phyloP scores from a whole-genome alignment of 2,329 filamentous ascomycete species.

The Paradendryphiella salina region DNA sequence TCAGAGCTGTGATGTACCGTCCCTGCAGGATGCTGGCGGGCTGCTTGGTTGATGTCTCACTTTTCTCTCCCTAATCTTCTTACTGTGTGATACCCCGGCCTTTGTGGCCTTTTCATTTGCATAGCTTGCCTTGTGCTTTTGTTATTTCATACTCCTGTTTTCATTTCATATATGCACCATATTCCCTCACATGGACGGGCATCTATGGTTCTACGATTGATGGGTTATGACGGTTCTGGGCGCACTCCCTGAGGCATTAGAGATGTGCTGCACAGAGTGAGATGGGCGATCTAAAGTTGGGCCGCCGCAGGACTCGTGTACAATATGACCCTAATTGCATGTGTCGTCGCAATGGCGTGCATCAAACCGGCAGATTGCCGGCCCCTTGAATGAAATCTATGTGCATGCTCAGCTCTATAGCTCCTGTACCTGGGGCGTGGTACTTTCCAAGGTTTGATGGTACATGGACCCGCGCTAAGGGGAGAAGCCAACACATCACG shows the following conservation, averaged over 20 bases:
- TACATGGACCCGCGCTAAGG: slow-evolving; percentile 1
- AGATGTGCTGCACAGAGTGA: background rate
- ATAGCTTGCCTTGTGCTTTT: slow-evolving; percentile 25
- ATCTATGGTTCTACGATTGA: slow-evolving; percentile 22
- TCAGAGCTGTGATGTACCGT: slow-evolving; percentile 29
- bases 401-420: slow-evolving; percentile 14
- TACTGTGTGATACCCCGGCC: slow-evolving; percentile 43
- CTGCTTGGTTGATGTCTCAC: slow-evolving; percentile 29
- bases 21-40: slow-evolving; percentile 40
- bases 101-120: slow-evolving; percentile 25
- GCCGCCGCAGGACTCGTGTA: slow-evolving; percentile 5
- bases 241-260: background rate
- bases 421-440: background rate
- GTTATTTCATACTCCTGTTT: slow-evolving; percentile 12
- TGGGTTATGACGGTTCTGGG: slow-evolving; percentile 10
- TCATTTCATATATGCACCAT: slow-evolving; percentile 19
- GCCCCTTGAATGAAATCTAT: slow-evolving; percentile 18
- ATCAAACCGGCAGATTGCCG: slow-evolving; percentile 16
- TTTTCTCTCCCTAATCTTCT: slow-evolving; percentile 18
- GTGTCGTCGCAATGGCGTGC: slow-evolving; percentile 11
- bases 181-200: slow-evolving; percentile 26
- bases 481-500: background rate
- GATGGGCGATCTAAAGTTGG: background rate
- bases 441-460: background rate
- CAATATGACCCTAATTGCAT: slow-evolving; percentile 3